A percentile compares a stretch with the other conserved stretches of the same genome.
Conservation (phyloP, 2,329 filamentous ascomycete species). For the Zymoseptoria tritici region DNA sequence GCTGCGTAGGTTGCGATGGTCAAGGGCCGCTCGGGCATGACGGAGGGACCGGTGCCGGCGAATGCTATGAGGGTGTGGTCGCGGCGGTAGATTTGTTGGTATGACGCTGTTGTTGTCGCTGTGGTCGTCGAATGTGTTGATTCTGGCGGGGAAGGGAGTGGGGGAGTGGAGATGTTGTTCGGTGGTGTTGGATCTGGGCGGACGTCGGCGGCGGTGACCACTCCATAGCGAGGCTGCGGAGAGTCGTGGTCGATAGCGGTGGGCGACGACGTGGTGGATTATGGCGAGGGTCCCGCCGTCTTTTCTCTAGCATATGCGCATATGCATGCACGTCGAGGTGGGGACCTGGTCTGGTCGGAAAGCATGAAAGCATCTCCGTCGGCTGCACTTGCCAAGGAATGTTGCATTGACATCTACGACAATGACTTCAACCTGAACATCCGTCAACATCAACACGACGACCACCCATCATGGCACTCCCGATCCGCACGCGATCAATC, state of each 20-base stretch:
- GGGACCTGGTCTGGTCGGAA: not conserved
- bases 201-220: constrained; percentile 8
- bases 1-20: constrained; percentile 89
- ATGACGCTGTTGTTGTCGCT: not conserved
- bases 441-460: not conserved
- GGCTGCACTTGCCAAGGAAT: not conserved
- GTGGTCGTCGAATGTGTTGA: not conserved
- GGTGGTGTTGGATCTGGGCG: not conserved
- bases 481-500: constrained; percentile 14
- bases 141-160: not conserved
- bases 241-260: not conserved
- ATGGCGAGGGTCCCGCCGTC: not conserved
- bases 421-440: too few relatives aligned
- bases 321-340: not conserved
- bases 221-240: constrained; percentile 16
- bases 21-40: constrained; percentile 74
- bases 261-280: not conserved
- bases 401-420: too few relatives aligned
- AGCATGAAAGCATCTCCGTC: not conserved
- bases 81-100: not conserved
- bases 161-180: not conserved
- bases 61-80: constrained; percentile 22
- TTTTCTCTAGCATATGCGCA: not conserved
- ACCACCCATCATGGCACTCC: constrained; percentile 15
- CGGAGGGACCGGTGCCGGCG: constrained; percentile 21